Evolutionary conservation across 257 asterid species (phyloP), one percentile per base, ranked within the genome.

Genomic region (Haberlea rhodopensis): DNA sequence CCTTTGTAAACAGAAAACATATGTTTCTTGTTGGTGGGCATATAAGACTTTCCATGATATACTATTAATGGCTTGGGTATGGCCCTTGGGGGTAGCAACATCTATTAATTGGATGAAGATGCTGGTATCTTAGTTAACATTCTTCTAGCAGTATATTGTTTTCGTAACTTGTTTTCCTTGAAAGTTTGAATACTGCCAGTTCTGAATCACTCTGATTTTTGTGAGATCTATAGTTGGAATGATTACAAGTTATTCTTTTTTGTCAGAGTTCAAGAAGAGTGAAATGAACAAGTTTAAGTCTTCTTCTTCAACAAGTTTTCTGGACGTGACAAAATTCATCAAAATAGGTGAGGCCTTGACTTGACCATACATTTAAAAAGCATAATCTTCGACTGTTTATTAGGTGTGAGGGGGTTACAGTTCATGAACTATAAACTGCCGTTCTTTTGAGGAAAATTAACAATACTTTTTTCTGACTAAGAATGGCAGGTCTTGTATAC

Each of bases 401-500:
- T 8, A 37, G 46, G 46, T 11, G 10, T 5, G 10, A 37, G 46
- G 46, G 16, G 5, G 16, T 37, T 37, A 11, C 11, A 11, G 46
- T 65, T 22, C 37, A 53, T 54, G 57, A 66, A 15, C 65, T 24
- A 27, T 52, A 13, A 63, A 59, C 21, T 31, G 60, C 26, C 28
- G 68, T 26, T 21, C 29, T 19, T 53, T 63, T 37, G 23, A 18
- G 51, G 62, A 51, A 46, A 66, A 57, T 26, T 57, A 23, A 62
- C 26, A 13, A 2, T 62, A 57, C 66, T 55, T 7, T 65, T 76
- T 66, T 62, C 22, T 29, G 53, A 60, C 51, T 13, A 57, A 87
- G 96, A 89, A 73, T 91, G 98, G 96, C 85, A 82, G 89, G 96
- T 83, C 73, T 67, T 89, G 80, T 89, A 89, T 83, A 89, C 98